phyloP scores from a whole-genome alignment of 2,329 filamentous ascomycete genomes.

The Chaetomium strumarium region DNA sequence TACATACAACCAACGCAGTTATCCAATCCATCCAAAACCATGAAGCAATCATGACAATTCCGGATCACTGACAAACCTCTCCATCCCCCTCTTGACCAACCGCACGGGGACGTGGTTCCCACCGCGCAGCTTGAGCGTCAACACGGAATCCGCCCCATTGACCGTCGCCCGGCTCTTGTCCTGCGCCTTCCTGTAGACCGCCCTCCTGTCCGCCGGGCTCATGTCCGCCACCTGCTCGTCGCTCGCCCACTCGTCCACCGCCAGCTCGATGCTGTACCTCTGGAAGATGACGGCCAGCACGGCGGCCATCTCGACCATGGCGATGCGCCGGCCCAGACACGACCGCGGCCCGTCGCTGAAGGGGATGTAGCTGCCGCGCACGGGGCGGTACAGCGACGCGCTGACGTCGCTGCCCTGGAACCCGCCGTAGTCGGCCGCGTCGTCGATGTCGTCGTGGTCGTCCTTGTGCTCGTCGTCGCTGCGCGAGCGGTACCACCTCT shows the following conservation, averaged over 20 bases:
- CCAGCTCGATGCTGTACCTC: constrained; percentile 63
- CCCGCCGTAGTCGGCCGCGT: constrained; percentile 52
- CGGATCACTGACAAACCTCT: constrained; percentile 54
- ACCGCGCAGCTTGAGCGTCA: constrained; percentile 67
- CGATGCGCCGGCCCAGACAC: constrained; percentile 53
- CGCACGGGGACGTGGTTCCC: constrained; percentile 57
- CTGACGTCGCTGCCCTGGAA: constrained; percentile 57
- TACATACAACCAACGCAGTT: background rate
- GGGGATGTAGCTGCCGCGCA: constrained; percentile 50
- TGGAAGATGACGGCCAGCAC: constrained; percentile 50
- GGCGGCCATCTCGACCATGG: constrained; percentile 54
- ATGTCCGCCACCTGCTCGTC: constrained; percentile 50
- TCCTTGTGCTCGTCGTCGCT: constrained; percentile 23
- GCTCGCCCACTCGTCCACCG: constrained; percentile 53
- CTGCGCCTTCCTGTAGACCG: constrained; percentile 57
- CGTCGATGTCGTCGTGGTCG: constrained; percentile 31
- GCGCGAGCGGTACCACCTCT: constrained; percentile 58
- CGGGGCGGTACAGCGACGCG: constrained; percentile 53
- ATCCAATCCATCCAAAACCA: background rate
- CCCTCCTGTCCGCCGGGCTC: constrained; percentile 39
- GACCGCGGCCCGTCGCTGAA: constrained; percentile 54
- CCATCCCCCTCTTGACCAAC: constrained; percentile 62
- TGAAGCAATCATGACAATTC: constrained; percentile 19
- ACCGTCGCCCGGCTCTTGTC: constrained; percentile 48
- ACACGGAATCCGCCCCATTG: constrained; percentile 50